Evolutionary conservation across 2,329 filamentous ascomycete species (phyloP).

Genomic region (Cercospora nicotianae): DNA sequence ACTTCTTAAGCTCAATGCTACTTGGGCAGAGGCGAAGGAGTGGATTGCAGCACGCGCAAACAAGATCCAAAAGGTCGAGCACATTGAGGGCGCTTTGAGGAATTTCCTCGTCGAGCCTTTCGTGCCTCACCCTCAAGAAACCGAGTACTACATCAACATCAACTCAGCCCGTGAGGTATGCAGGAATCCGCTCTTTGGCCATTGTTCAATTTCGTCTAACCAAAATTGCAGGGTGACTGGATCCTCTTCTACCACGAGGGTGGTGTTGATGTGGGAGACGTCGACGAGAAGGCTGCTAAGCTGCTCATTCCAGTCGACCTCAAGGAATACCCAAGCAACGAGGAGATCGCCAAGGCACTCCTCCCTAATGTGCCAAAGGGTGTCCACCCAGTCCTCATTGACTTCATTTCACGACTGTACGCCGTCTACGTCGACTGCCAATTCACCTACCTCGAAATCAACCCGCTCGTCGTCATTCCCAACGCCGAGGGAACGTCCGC

Average conservation of each 20-base stretch:
- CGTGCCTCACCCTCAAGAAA: slow-evolving; percentile 90
- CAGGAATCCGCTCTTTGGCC: slow-evolving; percentile 46
- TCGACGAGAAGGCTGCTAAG: slow-evolving; percentile 98
- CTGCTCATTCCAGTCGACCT: slow-evolving; percentile 95
- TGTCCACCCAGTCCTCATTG: slow-evolving; percentile 95
- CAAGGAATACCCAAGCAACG: slow-evolving; percentile 90
- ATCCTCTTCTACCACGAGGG: slow-evolving; percentile 99
- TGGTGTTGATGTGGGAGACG: slow-evolving; percentile 99
- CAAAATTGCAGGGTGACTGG: slow-evolving; percentile 78
- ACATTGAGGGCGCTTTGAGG: slow-evolving; percentile 80
- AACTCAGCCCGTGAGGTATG: slow-evolving; percentile 96
- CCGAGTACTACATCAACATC: slow-evolving; percentile 99
- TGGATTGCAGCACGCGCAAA: slow-evolving; percentile 92
- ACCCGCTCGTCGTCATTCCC: slow-evolving; percentile 96
- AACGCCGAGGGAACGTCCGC: slow-evolving; percentile 90
- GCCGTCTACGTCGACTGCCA: slow-evolving; percentile 99
- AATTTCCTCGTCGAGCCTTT: slow-evolving; percentile 99
- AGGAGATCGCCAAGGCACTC: slow-evolving; percentile 80
- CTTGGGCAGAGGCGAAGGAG: slow-evolving; percentile 87
- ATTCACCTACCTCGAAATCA: slow-evolving; percentile 99
- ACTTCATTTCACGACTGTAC: slow-evolving; percentile 98
- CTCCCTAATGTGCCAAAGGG: slow-evolving; percentile 92
- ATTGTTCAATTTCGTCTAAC: slow-evolving; percentile 33
- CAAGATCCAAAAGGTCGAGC: slow-evolving; percentile 92
- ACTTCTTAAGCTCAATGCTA: slow-evolving; percentile 93